phyloP scores from a whole-genome alignment of 345 rosid species.

The Eucalyptus albens region DNA sequence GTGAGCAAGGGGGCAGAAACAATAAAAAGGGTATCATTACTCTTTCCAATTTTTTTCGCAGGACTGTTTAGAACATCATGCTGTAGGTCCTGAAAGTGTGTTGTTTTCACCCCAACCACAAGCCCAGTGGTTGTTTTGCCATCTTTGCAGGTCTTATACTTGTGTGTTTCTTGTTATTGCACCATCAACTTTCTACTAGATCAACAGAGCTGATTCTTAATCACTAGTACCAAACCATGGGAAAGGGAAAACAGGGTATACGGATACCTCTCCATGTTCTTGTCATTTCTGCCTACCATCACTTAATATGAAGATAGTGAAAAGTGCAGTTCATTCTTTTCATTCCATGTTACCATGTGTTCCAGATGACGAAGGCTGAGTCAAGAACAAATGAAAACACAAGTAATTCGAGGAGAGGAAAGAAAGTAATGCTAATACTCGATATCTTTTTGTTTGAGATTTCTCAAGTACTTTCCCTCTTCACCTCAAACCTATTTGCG shows the following conservation, averaged over 20 bases:
- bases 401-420: neutral
- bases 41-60: too few relatives aligned
- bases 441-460: too few relatives aligned
- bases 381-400: neutral
- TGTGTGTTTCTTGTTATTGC: neutral
- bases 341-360: neutral
- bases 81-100: too few relatives aligned
- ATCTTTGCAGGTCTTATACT: neutral
- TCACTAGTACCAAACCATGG: neutral
- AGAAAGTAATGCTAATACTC: neutral
- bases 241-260: neutral
- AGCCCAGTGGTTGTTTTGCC: neutral
- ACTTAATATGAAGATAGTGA: neutral
- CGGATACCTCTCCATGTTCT: neutral
- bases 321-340: neutral
- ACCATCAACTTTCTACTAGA: neutral
- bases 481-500: too few relatives aligned
- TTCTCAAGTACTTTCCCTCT: too few relatives aligned
- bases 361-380: neutral
- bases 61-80: too few relatives aligned
- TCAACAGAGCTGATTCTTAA: neutral
- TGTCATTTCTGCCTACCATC: neutral
- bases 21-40: too few relatives aligned
- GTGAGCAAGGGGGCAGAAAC: too few relatives aligned
- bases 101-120: neutral